A percentile compares a stretch with the other conserved stretches of the same genome.
These are phyloP conservation scores for Puccinia polysora DNA, from an alignment of 1,284 basidiomycete species.

Conservation along the genomic window DNA sequence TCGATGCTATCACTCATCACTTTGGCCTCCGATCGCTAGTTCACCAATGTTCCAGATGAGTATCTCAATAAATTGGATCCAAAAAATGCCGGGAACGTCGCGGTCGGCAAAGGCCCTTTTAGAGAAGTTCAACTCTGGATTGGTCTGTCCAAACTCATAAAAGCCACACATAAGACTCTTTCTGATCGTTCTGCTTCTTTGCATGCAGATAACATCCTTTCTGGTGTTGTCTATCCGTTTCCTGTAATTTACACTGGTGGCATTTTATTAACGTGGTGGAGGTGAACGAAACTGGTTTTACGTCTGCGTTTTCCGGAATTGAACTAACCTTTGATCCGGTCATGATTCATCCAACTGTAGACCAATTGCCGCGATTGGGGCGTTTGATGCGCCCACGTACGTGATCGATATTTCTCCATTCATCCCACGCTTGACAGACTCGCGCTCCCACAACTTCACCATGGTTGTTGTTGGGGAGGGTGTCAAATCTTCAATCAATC, in stretches of 20 bases:
- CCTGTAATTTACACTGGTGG: conserved; percentile 76
- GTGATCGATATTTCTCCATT: conserved; percentile 73
- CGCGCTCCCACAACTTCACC: conserved; percentile 63
- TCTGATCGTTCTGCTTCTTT: neutral
- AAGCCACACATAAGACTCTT: neutral
- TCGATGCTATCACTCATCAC: neutral
- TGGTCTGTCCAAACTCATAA: conserved; percentile 49
- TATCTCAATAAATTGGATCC: conserved; percentile 61
- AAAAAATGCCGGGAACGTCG: conserved; percentile 53
- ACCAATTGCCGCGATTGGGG: conserved; percentile 71
- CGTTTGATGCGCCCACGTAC: conserved; percentile 71
- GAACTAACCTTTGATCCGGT: no score
- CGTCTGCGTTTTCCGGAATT: neutral
- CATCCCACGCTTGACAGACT: conserved; percentile 66
- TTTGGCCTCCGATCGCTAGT: conserved; percentile 56
- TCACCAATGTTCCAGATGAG: conserved; percentile 65
- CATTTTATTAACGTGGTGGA: conserved; percentile 68
- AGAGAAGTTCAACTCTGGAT: conserved; percentile 72
- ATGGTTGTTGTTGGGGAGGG: conserved; percentile 71
- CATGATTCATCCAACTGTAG: no score
- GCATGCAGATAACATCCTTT: conserved; percentile 60
- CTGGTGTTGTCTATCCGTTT: conserved; percentile 71
- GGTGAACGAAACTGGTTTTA: conserved; percentile 30
- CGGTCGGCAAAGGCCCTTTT: conserved; percentile 66
- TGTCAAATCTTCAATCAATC: conserved; percentile 61